These are phyloP conservation scores for Hsuehochloa calcarea DNA, from an alignment of 176 grass and related monocot species.

Conservation along the genomic window DNA sequence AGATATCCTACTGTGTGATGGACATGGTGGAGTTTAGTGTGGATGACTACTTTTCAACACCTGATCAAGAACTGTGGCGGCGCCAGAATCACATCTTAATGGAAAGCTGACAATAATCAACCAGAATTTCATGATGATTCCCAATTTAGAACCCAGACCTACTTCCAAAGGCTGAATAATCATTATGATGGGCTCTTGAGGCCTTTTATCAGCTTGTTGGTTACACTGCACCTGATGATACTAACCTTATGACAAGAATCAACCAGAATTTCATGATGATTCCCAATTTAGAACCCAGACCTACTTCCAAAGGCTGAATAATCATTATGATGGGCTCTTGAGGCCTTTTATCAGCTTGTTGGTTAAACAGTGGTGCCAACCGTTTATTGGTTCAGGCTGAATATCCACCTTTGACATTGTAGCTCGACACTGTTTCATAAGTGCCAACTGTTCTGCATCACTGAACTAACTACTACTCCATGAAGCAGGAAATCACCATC, in stretches of 20 bases:
- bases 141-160: slow-evolving; percentile 20
- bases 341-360: slow-evolving; percentile 20
- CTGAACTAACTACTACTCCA: neutral
- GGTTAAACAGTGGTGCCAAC: neutral
- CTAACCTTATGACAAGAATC: slow-evolving; percentile 20
- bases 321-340: neutral
- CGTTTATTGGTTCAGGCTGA: slow-evolving; percentile 20
- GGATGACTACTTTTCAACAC: neutral
- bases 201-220: slow-evolving; percentile 21
- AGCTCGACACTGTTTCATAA: neutral
- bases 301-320: neutral
- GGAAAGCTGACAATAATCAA: slow-evolving; percentile 20
- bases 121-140: slow-evolving; percentile 6
- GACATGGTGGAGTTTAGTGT: neutral
- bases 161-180: slow-evolving; percentile 6
- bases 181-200: neutral
- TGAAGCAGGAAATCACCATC: slow-evolving; percentile 12
- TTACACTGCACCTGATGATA: slow-evolving; percentile 15
- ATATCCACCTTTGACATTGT: slow-evolving; percentile 1
- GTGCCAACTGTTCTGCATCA: slow-evolving; percentile 7
- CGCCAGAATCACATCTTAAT: neutral
- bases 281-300: slow-evolving; percentile 23
- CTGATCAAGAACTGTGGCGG: slow-evolving; percentile 18
- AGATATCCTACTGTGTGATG: neutral
- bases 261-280: neutral